phyloP scores from a whole-genome alignment of 345 rosid species.

The Eucalyptus sp. region DNA sequence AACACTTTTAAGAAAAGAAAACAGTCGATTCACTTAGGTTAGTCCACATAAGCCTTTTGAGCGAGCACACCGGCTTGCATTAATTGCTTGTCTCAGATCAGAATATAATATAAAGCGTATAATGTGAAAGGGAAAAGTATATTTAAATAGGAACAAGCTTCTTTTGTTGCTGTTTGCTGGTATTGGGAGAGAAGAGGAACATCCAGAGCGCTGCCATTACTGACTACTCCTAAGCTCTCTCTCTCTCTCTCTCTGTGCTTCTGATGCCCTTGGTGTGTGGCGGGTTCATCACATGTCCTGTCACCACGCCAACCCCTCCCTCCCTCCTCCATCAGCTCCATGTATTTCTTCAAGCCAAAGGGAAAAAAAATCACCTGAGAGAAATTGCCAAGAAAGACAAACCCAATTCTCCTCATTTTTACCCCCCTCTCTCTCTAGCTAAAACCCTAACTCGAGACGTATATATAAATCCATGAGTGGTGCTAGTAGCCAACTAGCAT shows the following conservation, averaged over 20 bases:
- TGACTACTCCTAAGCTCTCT: background rate
- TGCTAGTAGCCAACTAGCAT: background rate
- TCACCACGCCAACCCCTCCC: background rate
- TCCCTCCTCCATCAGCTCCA: background rate
- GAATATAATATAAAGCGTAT: background rate
- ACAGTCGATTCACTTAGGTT: background rate
- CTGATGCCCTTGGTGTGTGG: background rate
- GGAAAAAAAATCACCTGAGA: background rate
- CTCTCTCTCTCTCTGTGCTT: background rate
- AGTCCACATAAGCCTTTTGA: background rate
- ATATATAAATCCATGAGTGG: background rate
- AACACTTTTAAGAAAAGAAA: background rate
- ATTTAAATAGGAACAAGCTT: background rate
- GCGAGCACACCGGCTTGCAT: background rate
- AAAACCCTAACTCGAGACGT: background rate
- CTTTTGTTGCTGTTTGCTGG: background rate
- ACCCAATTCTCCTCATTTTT: background rate
- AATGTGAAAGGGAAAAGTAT: background rate
- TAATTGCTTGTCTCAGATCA: background rate
- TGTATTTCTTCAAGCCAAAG: background rate
- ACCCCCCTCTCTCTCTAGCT: background rate
- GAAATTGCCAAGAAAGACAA: background rate
- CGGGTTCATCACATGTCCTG: background rate
- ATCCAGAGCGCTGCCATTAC: background rate
- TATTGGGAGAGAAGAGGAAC: background rate